Percentiles rank a stretch among this genome's conserved stretches.
Conservation (phyloP, 192 early-diverging fungal species). For the Coemansia sp. region DNA sequence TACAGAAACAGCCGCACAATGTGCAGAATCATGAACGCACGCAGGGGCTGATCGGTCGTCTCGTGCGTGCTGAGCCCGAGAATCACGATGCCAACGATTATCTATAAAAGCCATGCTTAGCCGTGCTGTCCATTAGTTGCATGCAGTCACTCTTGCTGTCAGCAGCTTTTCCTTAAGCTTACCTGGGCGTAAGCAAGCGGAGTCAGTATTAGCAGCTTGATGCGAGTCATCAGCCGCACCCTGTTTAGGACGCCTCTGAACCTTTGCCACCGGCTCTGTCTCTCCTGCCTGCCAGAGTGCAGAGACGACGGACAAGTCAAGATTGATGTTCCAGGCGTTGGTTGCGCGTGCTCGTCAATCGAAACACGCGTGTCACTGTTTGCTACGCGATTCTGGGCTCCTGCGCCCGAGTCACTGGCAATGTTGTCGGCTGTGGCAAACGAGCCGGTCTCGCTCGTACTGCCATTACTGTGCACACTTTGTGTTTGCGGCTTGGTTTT, state of each 20-base stretch:
- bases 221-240: background rate
- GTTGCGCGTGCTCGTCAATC: background rate
- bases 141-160: slow-evolving; percentile 1
- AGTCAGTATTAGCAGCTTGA: slow-evolving; percentile 2
- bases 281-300: background rate
- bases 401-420: background rate
- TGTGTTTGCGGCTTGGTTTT: background rate
- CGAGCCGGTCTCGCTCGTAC: background rate
- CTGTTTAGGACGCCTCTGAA: background rate
- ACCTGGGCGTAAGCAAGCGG: slow-evolving; percentile 3
- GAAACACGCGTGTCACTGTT: background rate
- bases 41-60: slow-evolving; percentile 56
- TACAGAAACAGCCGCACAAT: slow-evolving; percentile 58
- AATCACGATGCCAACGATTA: slow-evolving; percentile 56
- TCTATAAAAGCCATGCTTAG: slow-evolving; percentile 30
- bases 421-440: slow-evolving; percentile 1
- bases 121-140: slow-evolving; percentile 1
- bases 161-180: background rate
- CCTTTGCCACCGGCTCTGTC: background rate
- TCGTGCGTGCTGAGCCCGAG: slow-evolving; percentile 55
- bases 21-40: slow-evolving; percentile 62
- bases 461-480: slow-evolving; percentile 1
- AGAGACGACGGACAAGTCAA: no score
- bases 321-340: background rate
- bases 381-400: background rate